Evolutionary conservation across 129 eudicot species (phyloP), one percentile per base, ranked within the genome.

Genomic region (Flaveria sonorensis): DNA sequence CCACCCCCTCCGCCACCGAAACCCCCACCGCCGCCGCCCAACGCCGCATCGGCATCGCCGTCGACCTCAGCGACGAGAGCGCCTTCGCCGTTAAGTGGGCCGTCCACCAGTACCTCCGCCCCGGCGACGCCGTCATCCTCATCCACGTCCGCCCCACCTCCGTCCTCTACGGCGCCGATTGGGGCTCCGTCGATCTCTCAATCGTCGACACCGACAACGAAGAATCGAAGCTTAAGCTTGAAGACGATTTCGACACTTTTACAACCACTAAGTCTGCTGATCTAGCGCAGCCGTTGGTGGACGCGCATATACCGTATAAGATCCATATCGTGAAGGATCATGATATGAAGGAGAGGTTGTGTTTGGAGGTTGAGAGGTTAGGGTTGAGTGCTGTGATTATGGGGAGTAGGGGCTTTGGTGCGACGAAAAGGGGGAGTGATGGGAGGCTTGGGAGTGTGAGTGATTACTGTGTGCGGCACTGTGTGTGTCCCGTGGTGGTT

Each of bases 51-150:
- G 98, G 96, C 51, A 93, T 93, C 85, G 96, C 98, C 79, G 96
- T 93, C 46, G 98, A 93, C 40, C 95, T 93, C 52, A 71, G 83
- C 81, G 98, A 93, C 79, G 96, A 93, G 68, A 81, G 88, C 23
- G 95, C 98, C 64, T 93, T 88, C 78, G 98, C 98, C 45, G 98
- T 93, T 18, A 90, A 93, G 47, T 93, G 98, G 98, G 86, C 98
- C 46, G 98, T 93, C 16, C 85, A 87, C 28, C 92, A 93, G 81
- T 93, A 93, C 52, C 92, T 93, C 85, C 93, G 98, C 4, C 98
- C 98, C 24, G 96, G 96, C 0, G 98, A 93, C 79, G 94, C 98
- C 62, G 98, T 93, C 11, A 84, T 90, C 61, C 85, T 93, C 32
- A 65, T 93, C 83, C 98, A 93, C 77, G 98, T 93, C 70, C 92